Evolutionary conservation across 2,329 filamentous ascomycete species (phyloP), one percentile per base, ranked within the genome.

Genomic region (Nannizzia gypsea): DNA sequence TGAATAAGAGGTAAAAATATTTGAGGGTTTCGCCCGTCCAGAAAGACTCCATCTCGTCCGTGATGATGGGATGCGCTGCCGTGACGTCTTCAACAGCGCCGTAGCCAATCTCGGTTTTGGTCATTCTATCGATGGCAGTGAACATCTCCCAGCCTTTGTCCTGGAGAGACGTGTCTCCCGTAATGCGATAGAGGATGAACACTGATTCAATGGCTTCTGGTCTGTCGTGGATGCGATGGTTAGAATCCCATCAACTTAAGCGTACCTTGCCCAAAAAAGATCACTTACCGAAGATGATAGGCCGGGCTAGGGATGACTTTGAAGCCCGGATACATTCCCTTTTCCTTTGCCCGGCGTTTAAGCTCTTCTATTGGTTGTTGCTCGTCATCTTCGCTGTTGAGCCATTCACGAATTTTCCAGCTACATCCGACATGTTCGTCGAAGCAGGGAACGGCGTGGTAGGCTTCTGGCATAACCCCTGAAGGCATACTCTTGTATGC

Each of bases 11-110:
- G 71, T 90, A 96, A 65, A 93, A 95, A 70, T 95, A 95, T 77
- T 95, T 96, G 66, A 96, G 77, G 44, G 90, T 96, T 78, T 96
- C 90, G 2, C 88, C 88, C 62, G 90, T 78, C 89, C 90, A 96
- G 73, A 95, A 95, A 68, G 87, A 91, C 76, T 95, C 87, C 88
- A 92, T 91, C 65, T 79, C 77, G 70, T 90, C 82, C 24, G 56
- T 17, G 13, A 62, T 46, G 5, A 3, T 20, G 5, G 63, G 62
- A 1, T 60, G 54, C 11, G 36, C 11, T 17, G 56, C 59, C 3
- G 57, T 62, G 17, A 65, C 63, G 63, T 70, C 69, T 3, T 56
- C 58, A 6, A 71, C 40, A 3, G 63, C 88, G 9, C 83, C 85
- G 73, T 90, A 84, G 6, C 84, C 89, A 56, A 81, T 79, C 11